Base-by-base conservation (phyloP, 176 grass and related monocot genomes). In the Oropetium thomaeum region DNA sequence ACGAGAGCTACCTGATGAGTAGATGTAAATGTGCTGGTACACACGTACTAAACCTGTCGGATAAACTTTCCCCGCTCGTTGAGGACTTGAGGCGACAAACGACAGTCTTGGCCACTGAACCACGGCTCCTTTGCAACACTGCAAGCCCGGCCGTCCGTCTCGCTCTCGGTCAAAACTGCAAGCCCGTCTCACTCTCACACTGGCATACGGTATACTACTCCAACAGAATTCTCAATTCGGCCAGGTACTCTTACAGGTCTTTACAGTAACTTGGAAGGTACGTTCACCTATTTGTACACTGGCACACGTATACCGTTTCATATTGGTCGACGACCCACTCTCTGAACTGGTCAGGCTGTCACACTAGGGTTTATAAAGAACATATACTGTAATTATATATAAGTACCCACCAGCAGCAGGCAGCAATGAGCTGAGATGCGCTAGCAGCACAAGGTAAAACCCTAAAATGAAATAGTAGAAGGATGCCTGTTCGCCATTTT, bases 301-400 rank as follows among this genome's bases (percentile, higher is more conserved):
- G 20, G 47, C 39, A 20, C 28, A 38, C 41, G 15, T 49, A 37
- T 37, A 80, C n/a, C 28, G 15, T 60, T 69, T 59, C 53, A 2
- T 45, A 10, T 59, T 29, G 4, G 11, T 37, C 2, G 2, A 34
- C 2, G 2, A 34, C 37, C 6, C 9, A 17, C 68, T 12, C 7
- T 60, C n/a, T 80, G 23, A 58, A 13, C 65, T 35, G 20, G 5
- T 59, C 52, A 60, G 60, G 39, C 65, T 8, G n/a, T 79, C 65
- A 26, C 52, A 27, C 28, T 53, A 69, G 47, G 28, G 19, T 54
- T 9, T 10, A 2, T 29, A 20, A n/a, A n/a, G n/a, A n/a, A n/a
- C n/a, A n/a, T n/a, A n/a, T n/a, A n/a, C n/a, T n/a, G n/a, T n/a
- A n/a, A n/a, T n/a, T n/a, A n/a, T n/a, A n/a, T n/a, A n/a, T n/a